Evolutionary conservation across 495 filamentous ascomycete species (phyloP).

Genomic region (Neohortaea acidophila): DNA sequence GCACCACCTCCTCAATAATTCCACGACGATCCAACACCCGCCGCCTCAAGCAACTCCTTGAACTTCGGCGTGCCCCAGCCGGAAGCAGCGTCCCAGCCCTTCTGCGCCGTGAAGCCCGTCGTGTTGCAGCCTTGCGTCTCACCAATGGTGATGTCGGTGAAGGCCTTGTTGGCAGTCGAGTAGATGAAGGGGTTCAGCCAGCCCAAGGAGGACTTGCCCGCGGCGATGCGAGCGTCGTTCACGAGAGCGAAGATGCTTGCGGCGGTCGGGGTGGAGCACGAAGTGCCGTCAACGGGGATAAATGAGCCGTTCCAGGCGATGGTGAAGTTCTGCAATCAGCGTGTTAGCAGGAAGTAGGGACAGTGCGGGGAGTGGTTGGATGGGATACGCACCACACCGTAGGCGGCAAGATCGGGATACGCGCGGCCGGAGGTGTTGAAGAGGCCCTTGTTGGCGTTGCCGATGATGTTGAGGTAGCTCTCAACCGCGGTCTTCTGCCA

Average conservation of each 20-base stretch:
- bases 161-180: conserved; percentile 19
- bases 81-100: conserved; percentile 24
- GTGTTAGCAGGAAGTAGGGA: background rate
- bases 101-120: conserved; percentile 22
- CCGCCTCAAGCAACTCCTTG: background rate
- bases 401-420: conserved; percentile 26
- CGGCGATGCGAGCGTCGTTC: conserved; percentile 25
- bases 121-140: conserved; percentile 19
- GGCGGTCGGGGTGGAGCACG: conserved; percentile 21
- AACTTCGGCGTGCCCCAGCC: background rate
- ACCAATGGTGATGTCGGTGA: conserved; percentile 25
- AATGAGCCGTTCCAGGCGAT: conserved; percentile 24
- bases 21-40: too few relatives aligned
- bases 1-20: too few relatives aligned
- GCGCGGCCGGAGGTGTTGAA: conserved; percentile 26
- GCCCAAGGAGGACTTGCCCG: conserved; percentile 22
- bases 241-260: conserved; percentile 24
- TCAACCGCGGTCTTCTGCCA: conserved; percentile 23
- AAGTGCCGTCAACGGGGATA: conserved; percentile 23
- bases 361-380: background rate
- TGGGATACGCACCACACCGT: conserved; percentile 11
- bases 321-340: conserved; percentile 18
- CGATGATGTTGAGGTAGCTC: conserved; percentile 20
- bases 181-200: conserved; percentile 30
- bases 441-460: conserved; percentile 19